Evolutionary conservation across 208 protist species (phyloP).

Genomic region (Acanthamoeba healyi): DNA sequence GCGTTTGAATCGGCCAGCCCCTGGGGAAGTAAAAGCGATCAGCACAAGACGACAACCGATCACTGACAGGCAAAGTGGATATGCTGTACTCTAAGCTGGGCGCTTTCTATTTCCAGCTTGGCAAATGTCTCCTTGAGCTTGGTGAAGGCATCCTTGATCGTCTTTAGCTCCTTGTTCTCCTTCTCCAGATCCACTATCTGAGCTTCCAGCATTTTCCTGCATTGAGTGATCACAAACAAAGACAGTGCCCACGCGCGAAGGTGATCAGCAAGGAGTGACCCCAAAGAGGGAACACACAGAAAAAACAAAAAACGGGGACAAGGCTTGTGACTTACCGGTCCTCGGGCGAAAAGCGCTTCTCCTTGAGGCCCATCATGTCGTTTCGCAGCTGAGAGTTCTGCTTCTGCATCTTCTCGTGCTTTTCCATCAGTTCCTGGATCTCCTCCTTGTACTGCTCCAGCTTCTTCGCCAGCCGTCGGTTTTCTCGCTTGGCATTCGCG

Average conservation of each 20-base stretch:
- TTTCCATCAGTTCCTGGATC: slow-evolving; percentile 61
- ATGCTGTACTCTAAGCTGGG: background rate
- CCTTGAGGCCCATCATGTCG: slow-evolving; percentile 46
- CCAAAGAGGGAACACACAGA: background rate
- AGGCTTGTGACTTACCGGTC: background rate
- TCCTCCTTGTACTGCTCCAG: slow-evolving; percentile 67
- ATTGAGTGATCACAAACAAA: too few relatives aligned
- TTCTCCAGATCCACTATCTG: slow-evolving; percentile 42
- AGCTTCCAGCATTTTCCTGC: slow-evolving; percentile 4
- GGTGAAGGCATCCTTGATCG: slow-evolving; percentile 3
- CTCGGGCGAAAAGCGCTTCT: slow-evolving; percentile 33
- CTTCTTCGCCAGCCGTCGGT: background rate
- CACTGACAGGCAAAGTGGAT: background rate
- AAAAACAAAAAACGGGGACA: background rate
- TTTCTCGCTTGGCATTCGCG: slow-evolving; percentile 40
- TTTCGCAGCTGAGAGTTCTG: slow-evolving; percentile 56
- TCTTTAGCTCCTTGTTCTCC: slow-evolving; percentile 34
- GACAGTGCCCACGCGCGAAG: background rate
- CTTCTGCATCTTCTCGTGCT: slow-evolving; percentile 69
- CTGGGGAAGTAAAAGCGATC: background rate
- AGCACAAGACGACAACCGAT: background rate
- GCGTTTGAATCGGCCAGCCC: background rate
- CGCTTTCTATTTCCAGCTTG: slow-evolving; percentile 16
- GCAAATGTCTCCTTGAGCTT: slow-evolving; percentile 47
- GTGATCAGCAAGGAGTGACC: background rate